Evolutionary conservation across 108 stramenopile genomes (phyloP).

Genomic region (Epipyxis sp.): DNA sequence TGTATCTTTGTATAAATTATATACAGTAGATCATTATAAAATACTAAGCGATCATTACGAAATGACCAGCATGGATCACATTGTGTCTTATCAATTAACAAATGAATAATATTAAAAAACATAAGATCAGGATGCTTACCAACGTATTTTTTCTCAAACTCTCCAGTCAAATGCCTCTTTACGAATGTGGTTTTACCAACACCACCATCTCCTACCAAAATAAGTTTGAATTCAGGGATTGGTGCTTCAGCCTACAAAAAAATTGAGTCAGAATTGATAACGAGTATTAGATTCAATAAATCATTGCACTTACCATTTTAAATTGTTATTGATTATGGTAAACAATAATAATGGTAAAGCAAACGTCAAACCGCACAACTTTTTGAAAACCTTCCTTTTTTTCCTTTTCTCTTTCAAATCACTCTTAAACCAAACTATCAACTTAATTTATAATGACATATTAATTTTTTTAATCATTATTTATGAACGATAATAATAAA

Average conservation of each 20-base stretch:
- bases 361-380: not conserved
- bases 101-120: too few species aligned
- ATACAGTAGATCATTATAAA: too few species aligned
- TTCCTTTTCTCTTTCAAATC: too few species aligned
- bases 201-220: conserved; percentile 98
- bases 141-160: conserved; percentile 99
- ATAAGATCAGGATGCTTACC: conserved; percentile 55
- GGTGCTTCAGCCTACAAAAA: conserved; percentile 43
- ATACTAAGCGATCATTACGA: too few species aligned
- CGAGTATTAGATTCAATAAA: not conserved
- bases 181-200: conserved; percentile 99
- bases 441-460: not conserved
- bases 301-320: not conserved
- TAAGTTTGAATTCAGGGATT: conserved; percentile 97
- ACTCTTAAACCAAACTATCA: too few species aligned
- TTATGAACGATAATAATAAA: not conserved
- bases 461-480: not conserved
- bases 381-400: too few species aligned
- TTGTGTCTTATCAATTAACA: too few species aligned
- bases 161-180: conserved; percentile 97
- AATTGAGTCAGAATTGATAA: not conserved
- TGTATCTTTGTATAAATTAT: too few species aligned
- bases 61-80: too few species aligned
- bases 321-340: not conserved
- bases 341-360: not conserved